Conservation (phyloP, 2,329 filamentous ascomycete genomes). For the Aspergillus fructus region DNA sequence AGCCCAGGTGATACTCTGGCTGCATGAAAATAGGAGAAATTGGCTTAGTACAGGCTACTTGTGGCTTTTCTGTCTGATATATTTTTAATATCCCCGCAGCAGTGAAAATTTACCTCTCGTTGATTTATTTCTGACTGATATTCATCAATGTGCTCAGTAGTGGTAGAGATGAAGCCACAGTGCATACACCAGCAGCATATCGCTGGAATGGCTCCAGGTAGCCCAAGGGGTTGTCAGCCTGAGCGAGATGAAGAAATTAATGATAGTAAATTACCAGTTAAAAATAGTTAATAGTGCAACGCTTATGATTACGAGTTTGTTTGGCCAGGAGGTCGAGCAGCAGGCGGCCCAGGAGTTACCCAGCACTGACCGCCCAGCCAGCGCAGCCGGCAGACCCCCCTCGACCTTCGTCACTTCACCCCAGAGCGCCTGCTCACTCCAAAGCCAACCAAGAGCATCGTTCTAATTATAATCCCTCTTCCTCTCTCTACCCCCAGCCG, state of each 20-base stretch:
- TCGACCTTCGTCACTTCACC: neutral
- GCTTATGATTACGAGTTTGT: neutral
- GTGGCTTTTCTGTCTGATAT: slow-evolving; percentile 37
- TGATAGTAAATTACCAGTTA: neutral
- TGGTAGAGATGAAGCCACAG: neutral
- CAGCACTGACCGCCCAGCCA: slow-evolving; percentile 19
- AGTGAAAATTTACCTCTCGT: slow-evolving; percentile 40
- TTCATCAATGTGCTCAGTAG: no score
- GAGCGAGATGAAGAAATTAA: neutral
- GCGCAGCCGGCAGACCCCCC: slow-evolving; percentile 1
- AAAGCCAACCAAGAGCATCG: neutral
- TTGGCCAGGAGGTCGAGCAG: neutral
- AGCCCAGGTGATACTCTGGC: slow-evolving; percentile 24
- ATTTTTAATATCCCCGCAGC: slow-evolving; percentile 42
- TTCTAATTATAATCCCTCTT: slow-evolving; percentile 6
- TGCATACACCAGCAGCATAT: neutral
- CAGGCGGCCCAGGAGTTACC: neutral
- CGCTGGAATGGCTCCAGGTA: neutral
- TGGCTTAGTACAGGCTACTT: slow-evolving; percentile 35
- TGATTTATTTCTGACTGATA: slow-evolving; percentile 15
- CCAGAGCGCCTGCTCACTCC: slow-evolving; percentile 5
- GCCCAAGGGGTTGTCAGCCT: neutral
- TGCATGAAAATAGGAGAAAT: slow-evolving; percentile 39
- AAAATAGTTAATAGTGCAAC: neutral
- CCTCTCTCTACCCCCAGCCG: neutral